phyloP scores from a whole-genome alignment of 2,329 filamentous ascomycete genomes.

The Claviceps cyperi region DNA sequence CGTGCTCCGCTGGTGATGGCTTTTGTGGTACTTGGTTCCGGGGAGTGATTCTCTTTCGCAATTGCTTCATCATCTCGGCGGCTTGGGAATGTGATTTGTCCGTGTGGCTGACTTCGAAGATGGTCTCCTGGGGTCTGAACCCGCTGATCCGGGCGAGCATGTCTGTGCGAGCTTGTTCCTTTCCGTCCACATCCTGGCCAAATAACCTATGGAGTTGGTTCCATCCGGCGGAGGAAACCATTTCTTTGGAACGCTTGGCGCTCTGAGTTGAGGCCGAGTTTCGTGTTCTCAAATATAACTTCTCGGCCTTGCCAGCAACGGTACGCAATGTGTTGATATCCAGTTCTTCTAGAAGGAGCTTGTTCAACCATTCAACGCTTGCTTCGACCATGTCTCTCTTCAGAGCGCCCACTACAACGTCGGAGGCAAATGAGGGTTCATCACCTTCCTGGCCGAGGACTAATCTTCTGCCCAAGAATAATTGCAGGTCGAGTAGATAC shows the following conservation, averaged over 20 bases:
- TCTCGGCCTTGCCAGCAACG: constrained; percentile 80
- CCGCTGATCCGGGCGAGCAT: constrained; percentile 83
- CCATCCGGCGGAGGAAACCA: constrained; percentile 58
- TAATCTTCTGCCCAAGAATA: constrained; percentile 80
- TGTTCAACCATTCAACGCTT: constrained; percentile 71
- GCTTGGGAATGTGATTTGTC: constrained; percentile 51
- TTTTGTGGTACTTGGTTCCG: constrained; percentile 30
- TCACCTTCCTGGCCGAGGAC: constrained; percentile 55
- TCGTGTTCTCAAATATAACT: constrained; percentile 77
- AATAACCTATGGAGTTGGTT: constrained; percentile 70
- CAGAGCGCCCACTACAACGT: constrained; percentile 70
- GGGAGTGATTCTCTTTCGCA: constrained; percentile 54
- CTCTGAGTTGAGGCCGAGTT: constrained; percentile 85
- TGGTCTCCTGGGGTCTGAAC: constrained; percentile 81
- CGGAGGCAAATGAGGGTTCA: constrained; percentile 58
- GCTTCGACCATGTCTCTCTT: constrained; percentile 59
- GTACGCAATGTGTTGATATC: constrained; percentile 58
- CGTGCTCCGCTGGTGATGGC: constrained; percentile 20
- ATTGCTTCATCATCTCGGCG: constrained; percentile 60
- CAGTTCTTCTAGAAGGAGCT: constrained; percentile 57
- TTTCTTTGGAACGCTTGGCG: constrained; percentile 69
- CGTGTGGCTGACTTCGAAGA: constrained; percentile 82
- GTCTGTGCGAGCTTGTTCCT: constrained; percentile 59
- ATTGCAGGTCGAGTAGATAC: constrained; percentile 83
- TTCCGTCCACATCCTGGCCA: constrained; percentile 47